phyloP scores from a whole-genome alignment of 257 asterid genomes.

The Solanum piurae region DNA sequence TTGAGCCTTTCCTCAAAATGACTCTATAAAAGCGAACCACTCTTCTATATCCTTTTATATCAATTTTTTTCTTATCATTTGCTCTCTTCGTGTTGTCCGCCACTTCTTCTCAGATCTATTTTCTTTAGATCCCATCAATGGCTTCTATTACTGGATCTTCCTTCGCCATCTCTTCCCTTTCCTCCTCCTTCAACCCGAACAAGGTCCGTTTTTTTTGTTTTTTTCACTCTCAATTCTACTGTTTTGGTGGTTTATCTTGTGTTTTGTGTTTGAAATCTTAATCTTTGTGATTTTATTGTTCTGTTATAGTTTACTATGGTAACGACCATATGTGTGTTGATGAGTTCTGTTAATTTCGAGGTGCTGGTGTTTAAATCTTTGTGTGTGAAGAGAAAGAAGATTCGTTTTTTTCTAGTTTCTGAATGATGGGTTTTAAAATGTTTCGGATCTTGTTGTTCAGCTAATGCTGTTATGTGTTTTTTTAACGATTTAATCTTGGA shows the following conservation, averaged over 20 bases:
- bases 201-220: slow-evolving; percentile 32
- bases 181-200: slow-evolving; percentile 45
- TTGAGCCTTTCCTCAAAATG: too few species aligned
- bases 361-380: neutral
- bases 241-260: neutral
- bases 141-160: slow-evolving; percentile 53
- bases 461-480: neutral
- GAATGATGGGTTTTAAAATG: neutral
- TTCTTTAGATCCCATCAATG: slow-evolving; percentile 26
- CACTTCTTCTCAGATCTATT: slow-evolving; percentile 34
- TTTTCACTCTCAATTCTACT: neutral
- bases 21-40: neutral
- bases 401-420: neutral
- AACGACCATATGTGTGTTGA: neutral
- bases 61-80: neutral
- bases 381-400: neutral
- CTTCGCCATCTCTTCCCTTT: slow-evolving; percentile 22
- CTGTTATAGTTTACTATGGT: neutral
- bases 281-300: neutral
- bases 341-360: neutral
- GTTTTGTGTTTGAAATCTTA: neutral
- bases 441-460: neutral
- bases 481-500: neutral
- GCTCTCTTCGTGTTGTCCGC: slow-evolving; percentile 57
- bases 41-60: neutral